Evolutionary conservation across 2,329 filamentous ascomycete species (phyloP).

Genomic region (Cladosporium sp.): DNA sequence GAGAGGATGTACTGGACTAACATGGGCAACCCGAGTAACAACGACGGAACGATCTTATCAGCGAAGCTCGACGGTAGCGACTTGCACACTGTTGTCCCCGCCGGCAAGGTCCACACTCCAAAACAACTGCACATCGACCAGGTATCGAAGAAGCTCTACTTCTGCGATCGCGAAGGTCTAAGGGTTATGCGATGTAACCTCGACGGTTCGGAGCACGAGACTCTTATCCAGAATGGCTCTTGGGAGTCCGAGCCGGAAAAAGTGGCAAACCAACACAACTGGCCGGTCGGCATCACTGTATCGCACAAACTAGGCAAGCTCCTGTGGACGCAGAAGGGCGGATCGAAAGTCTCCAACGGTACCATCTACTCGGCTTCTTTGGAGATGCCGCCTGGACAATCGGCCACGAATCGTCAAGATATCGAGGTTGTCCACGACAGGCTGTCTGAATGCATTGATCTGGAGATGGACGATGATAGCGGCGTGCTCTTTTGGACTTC

Average conservation of each 20-base stretch:
- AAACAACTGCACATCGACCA: conserved; percentile 38
- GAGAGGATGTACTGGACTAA: conserved; percentile 31
- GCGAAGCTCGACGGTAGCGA: conserved; percentile 48
- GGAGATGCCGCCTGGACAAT: conserved; percentile 33
- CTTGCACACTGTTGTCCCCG: conserved; percentile 39
- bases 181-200: conserved; percentile 34
- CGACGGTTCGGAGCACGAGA: conserved; percentile 33
- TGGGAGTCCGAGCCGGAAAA: conserved; percentile 33
- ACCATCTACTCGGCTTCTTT: conserved; percentile 51
- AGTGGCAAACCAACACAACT: conserved; percentile 25
- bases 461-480: conserved; percentile 49
- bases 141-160: conserved; percentile 33
- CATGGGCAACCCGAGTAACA: conserved; percentile 19
- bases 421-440: conserved; percentile 38
- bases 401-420: conserved; percentile 37
- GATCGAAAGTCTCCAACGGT: conserved; percentile 48
- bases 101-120: conserved; percentile 47
- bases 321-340: conserved; percentile 60
- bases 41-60: conserved; percentile 18
- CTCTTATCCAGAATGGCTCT: conserved; percentile 38
- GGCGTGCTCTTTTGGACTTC: conserved; percentile 58
- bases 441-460: conserved; percentile 55
- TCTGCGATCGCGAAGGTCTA: conserved; percentile 43
- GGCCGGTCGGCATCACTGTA: conserved; percentile 49
- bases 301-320: conserved; percentile 40